These are phyloP conservation scores for Pseudoscleropodium purum DNA, from an alignment of 225 moss, liverwort and hornwort genomes.

Conservation along the genomic window DNA sequence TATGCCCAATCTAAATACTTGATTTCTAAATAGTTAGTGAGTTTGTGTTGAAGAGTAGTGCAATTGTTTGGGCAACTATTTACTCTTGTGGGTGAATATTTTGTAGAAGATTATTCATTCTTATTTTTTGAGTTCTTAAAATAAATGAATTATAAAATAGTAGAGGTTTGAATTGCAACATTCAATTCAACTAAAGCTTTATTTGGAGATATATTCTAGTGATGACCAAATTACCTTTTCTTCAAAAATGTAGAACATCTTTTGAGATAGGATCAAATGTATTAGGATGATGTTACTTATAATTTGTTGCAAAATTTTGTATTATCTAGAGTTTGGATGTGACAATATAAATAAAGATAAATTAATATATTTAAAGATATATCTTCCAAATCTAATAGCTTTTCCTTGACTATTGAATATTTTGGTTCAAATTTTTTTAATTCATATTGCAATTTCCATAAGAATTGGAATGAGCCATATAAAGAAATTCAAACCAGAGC, in stretches of 20 bases:
- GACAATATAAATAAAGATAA: background rate
- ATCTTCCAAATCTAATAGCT: background rate
- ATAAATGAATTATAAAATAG: background rate
- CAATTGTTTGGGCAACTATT: background rate
- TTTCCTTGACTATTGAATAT: background rate
- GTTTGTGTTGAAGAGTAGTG: background rate
- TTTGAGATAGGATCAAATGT: background rate
- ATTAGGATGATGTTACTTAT: background rate
- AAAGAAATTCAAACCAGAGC: background rate
- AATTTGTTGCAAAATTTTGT: background rate
- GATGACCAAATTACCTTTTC: background rate
- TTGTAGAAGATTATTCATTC: background rate
- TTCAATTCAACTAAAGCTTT: background rate
- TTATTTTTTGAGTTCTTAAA: background rate
- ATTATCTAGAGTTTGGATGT: background rate
- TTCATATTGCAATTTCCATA: too few relatives aligned
- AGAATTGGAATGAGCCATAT: background rate
- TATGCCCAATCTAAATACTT: background rate
- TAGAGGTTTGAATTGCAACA: background rate
- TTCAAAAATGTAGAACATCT: background rate
- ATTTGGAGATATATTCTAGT: background rate
- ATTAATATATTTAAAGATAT: background rate
- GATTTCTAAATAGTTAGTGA: background rate
- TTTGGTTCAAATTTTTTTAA: background rate
- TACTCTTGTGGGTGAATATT: background rate